Percentiles rank a stretch among this genome's conserved stretches.
phyloP scores from a whole-genome alignment of 148 eudicot species.

The Bassia scoparia region DNA sequence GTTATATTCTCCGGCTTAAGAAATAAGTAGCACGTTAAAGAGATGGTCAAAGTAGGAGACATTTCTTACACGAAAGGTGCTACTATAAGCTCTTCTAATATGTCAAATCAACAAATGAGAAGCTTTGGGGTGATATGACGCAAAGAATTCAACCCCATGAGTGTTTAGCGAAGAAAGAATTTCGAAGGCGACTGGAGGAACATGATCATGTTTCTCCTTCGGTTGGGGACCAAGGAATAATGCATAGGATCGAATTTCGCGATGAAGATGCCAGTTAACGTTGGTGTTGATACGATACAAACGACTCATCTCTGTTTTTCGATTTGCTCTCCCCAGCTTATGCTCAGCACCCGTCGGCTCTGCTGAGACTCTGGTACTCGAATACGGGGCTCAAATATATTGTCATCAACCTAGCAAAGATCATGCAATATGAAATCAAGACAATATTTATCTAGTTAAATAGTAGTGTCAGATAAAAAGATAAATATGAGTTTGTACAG shows the following conservation, averaged over 20 bases:
- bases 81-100: background rate
- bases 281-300: constrained; percentile 2
- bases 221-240: constrained; percentile 36
- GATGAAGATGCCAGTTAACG: constrained; percentile 31
- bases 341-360: background rate
- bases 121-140: constrained; percentile 35
- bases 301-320: background rate
- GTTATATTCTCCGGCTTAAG: constrained; percentile 16
- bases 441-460: no score
- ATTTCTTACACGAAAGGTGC: constrained; percentile 16
- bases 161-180: constrained; percentile 30
- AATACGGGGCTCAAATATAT: constrained; percentile 9
- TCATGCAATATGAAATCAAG: no score
- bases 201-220: constrained; percentile 30
- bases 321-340: constrained; percentile 15
- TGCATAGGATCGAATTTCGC: constrained; percentile 43
- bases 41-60: constrained; percentile 26
- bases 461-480: no score
- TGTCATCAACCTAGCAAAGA: no score
- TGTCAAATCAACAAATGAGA: constrained; percentile 7
- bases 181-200: constrained; percentile 17
- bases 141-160: constrained; percentile 31
- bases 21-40: background rate
- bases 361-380: background rate
- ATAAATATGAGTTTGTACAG: no score